phyloP scores from a whole-genome alignment of 257 asterid species.

The Anisodus acutangulus region DNA sequence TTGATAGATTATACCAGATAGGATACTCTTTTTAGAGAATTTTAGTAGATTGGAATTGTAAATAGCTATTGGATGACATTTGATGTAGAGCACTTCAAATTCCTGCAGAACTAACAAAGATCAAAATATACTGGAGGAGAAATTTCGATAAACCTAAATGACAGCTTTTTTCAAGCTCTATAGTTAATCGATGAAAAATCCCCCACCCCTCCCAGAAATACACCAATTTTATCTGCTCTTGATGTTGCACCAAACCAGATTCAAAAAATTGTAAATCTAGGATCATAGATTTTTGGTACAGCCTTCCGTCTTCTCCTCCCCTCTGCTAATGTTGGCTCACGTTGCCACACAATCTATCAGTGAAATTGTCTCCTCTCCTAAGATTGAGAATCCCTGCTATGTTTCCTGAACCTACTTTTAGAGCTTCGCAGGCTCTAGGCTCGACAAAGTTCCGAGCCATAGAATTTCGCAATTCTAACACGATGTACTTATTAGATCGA shows the following conservation, averaged over 20 bases:
- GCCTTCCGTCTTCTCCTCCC: no score
- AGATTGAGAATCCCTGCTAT: not conserved
- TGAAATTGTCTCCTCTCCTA: not conserved
- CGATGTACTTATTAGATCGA: no score
- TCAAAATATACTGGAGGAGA: not conserved
- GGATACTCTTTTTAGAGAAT: not conserved
- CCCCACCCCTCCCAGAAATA: not conserved
- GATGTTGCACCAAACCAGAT: not conserved
- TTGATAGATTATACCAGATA: not conserved
- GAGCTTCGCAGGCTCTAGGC: not conserved
- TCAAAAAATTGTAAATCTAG: not conserved
- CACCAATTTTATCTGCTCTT: not conserved
- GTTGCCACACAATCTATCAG: no score
- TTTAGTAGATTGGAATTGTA: constrained; percentile 35
- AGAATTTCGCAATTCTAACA: no score
- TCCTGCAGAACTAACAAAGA: not conserved
- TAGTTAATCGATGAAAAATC: not conserved
- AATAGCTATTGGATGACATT: not conserved
- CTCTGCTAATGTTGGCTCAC: no score
- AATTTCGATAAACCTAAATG: not conserved
- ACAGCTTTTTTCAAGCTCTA: not conserved
- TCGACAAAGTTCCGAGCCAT: not conserved
- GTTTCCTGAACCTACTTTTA: not conserved
- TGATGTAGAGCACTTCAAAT: not conserved
- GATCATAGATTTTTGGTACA: no score